These are phyloP conservation scores for Claviceps spartinae DNA, from an alignment of 2,329 filamentous ascomycete species.

Conservation along the genomic window DNA sequence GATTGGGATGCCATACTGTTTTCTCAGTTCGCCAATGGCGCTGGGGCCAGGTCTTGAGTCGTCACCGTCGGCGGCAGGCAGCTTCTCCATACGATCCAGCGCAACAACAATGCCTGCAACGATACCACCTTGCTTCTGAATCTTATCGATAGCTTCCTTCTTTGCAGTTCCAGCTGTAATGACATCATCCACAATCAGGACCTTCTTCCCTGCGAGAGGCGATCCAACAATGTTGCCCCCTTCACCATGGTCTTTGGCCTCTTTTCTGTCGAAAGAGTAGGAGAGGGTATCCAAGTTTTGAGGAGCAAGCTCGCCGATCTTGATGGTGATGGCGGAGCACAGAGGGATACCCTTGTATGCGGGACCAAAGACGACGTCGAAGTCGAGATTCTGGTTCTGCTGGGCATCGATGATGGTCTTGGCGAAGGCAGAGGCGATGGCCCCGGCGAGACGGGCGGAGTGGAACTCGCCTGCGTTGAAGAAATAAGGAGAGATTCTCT, in stretches of 20 bases:
- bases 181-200: constrained; percentile 91
- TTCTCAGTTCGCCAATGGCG: constrained; percentile 73
- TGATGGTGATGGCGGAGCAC: constrained; percentile 62
- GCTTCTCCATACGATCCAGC: constrained; percentile 75
- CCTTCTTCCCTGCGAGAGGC: constrained; percentile 66
- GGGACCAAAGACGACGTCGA: constrained; percentile 84
- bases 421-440: constrained; percentile 74
- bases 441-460: constrained; percentile 60
- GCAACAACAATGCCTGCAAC: constrained; percentile 82
- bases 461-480: constrained; percentile 94
- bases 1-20: constrained; percentile 73
- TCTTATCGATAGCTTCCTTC: constrained; percentile 81
- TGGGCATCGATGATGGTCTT: constrained; percentile 41
- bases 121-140: constrained; percentile 68
- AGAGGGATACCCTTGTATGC: constrained; percentile 96
- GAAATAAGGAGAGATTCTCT: constrained; percentile 87
- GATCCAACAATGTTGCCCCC: constrained; percentile 87
- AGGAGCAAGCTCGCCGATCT: constrained; percentile 57
- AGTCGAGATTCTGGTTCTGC: constrained; percentile 32
- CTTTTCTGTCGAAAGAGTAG: constrained; percentile 92
- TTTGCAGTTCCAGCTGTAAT: constrained; percentile 93
- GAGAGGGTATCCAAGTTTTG: constrained; percentile 53
- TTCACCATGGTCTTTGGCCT: constrained; percentile 91
- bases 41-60: constrained; percentile 59
- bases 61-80: constrained; percentile 49